phyloP scores from a whole-genome alignment of 2,329 filamentous ascomycete genomes.

The Pyricularia pennisetigena region DNA sequence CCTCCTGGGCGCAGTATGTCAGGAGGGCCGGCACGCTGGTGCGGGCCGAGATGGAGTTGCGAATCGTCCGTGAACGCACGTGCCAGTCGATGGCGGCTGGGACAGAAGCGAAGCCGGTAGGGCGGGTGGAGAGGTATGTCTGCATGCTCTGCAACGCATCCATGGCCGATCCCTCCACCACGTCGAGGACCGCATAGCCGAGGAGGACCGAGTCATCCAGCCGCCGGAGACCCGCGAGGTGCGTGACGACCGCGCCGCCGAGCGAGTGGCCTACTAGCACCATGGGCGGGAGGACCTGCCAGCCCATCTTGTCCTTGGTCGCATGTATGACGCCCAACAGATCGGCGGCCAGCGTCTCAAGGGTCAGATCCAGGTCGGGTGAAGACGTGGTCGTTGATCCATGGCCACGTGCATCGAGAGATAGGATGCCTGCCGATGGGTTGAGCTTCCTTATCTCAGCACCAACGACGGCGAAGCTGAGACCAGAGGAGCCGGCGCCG shows the following conservation, averaged over 20 bases:
- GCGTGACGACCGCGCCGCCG: conserved; percentile 82
- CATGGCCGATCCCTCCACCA: conserved; percentile 92
- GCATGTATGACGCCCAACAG: conserved; percentile 59
- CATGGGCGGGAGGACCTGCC: conserved; percentile 63
- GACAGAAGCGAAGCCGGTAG: conserved; percentile 65
- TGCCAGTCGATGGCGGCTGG: conserved; percentile 89
- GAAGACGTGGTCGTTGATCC: conserved; percentile 52
- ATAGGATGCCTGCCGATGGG: conserved; percentile 73
- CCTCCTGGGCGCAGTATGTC: conserved; percentile 23
- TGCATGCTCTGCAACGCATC: conserved; percentile 94
- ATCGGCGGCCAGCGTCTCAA: conserved; percentile 65
- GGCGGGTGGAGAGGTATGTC: conserved; percentile 75
- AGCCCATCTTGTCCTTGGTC: conserved; percentile 59
- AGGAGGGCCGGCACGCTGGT: conserved; percentile 80
- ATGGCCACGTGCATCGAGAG: conserved; percentile 79
- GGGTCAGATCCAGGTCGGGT: conserved; percentile 51
- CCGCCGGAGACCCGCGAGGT: conserved; percentile 59
- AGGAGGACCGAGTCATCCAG: conserved; percentile 57
- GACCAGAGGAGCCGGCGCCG: conserved; percentile 83
- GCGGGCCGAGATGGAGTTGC: conserved; percentile 73
- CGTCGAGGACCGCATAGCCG: conserved; percentile 84
- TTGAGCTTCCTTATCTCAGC: conserved; percentile 67
- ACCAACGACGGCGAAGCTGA: conserved; percentile 80
- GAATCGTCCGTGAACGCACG: conserved; percentile 74
- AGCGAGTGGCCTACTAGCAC: conserved; percentile 87